Evolutionary conservation across 352 stramenopile genomes (phyloP).

Genomic region (Pythium coloratum): DNA sequence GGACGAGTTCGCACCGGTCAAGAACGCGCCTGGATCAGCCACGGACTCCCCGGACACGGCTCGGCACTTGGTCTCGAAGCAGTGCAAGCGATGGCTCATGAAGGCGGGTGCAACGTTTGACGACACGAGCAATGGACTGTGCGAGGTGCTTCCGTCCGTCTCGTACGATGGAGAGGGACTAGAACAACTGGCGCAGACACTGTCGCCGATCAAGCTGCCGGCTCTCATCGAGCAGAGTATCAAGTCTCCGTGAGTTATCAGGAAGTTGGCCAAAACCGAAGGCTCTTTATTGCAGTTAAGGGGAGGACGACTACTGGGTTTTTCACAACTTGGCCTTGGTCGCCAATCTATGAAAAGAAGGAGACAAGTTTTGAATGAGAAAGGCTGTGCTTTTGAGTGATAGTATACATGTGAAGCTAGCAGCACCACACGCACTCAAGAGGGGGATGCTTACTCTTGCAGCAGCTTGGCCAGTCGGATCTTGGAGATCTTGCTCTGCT

Average conservation of each 20-base stretch:
- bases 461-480: conserved; percentile 68
- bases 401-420: background rate
- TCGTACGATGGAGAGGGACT: conserved; percentile 87
- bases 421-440: background rate
- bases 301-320: background rate
- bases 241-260: background rate
- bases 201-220: conserved; percentile 50
- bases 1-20: conserved; percentile 91
- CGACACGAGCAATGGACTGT: conserved; percentile 35
- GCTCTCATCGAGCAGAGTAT: conserved; percentile 20
- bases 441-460: conserved; percentile 42
- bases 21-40: conserved; percentile 76
- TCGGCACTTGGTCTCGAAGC: conserved; percentile 52
- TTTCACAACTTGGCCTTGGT: conserved; percentile 14
- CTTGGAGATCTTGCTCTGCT: conserved; percentile 83
- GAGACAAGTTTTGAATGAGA: background rate
- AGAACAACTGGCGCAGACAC: conserved; percentile 33
- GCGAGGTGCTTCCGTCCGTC: conserved; percentile 76
- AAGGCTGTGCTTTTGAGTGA: background rate
- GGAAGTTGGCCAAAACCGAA: no score
- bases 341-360: conserved; percentile 6
- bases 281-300: no score
- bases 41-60: conserved; percentile 84
- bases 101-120: conserved; percentile 45
- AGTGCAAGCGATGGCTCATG: conserved; percentile 67